Evolutionary conservation across 108 stramenopile species (phyloP).

Genomic region (Parmales sp.): DNA sequence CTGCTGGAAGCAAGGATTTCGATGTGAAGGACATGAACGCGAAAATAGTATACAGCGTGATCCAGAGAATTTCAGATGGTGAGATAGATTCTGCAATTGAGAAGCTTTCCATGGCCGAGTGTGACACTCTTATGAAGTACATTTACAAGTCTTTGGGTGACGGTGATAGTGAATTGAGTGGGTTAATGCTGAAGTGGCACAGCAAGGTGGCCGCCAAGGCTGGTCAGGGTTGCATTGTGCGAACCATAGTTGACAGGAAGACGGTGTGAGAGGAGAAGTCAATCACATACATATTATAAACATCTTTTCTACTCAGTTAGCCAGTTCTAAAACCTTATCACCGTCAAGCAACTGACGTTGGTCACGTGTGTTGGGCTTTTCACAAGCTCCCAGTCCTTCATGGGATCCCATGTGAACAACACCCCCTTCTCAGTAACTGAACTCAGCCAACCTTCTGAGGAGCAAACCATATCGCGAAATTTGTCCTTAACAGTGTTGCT

Average conservation of each 20-base stretch:
- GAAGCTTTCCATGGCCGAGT: not conserved
- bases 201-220: not conserved
- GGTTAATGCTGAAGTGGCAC: not conserved
- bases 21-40: not conserved
- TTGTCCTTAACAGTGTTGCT: constrained; percentile 1
- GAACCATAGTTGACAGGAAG: not conserved
- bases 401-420: not conserved
- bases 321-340: not conserved
- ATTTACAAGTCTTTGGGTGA: not conserved
- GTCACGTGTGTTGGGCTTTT: not conserved
- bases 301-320: too few relatives aligned
- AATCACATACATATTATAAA: too few relatives aligned
- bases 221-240: not conserved
- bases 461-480: not conserved
- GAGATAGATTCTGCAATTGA: not conserved
- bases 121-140: not conserved
- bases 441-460: constrained; percentile 2
- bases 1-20: not conserved
- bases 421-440: not conserved
- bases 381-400: not conserved
- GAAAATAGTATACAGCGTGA: not conserved
- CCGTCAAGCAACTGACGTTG: not conserved
- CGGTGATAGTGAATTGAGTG: not conserved
- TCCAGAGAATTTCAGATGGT: not conserved
- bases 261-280: too few relatives aligned